Evolutionary conservation across 192 early-diverging fungal species (phyloP).

Genomic region (Podila horticola): DNA sequence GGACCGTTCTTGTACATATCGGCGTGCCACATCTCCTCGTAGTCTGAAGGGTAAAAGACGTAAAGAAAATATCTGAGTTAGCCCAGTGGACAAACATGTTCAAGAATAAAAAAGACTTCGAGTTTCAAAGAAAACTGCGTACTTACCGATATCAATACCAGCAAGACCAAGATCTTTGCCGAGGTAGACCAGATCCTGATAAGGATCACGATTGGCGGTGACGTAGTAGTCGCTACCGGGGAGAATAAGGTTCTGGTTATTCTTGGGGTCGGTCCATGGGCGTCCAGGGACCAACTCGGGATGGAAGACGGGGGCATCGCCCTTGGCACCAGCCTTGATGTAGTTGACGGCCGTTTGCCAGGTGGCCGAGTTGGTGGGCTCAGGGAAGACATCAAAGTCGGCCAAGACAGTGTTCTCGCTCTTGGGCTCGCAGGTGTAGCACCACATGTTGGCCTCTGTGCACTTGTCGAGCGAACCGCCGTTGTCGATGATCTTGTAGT

Average conservation of each 20-base stretch:
- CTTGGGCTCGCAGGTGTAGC: slow-evolving; percentile 53
- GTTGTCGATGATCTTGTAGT: slow-evolving; percentile 39
- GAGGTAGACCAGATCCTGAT: slow-evolving; percentile 50
- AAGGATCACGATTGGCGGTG: slow-evolving; percentile 37
- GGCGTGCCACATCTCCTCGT: slow-evolving; percentile 54
- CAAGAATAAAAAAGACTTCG: neutral
- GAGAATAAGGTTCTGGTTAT: slow-evolving; percentile 15
- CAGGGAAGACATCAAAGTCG: slow-evolving; percentile 51
- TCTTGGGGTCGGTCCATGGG: slow-evolving; percentile 31
- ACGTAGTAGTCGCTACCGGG: slow-evolving; percentile 36
- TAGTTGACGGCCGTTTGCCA: slow-evolving; percentile 28
- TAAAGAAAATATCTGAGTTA: neutral
- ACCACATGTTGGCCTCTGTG: slow-evolving; percentile 52
- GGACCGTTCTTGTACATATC: slow-evolving; percentile 44
- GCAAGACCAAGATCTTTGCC: slow-evolving; percentile 42
- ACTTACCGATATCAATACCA: slow-evolving; percentile 42
- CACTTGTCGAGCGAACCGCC: slow-evolving; percentile 30
- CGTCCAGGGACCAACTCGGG: slow-evolving; percentile 41
- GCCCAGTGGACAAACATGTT: neutral
- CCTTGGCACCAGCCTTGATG: slow-evolving; percentile 15
- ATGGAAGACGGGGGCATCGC: slow-evolving; percentile 37
- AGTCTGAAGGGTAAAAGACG: slow-evolving; percentile 10
- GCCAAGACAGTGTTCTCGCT: slow-evolving; percentile 33
- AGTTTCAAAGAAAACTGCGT: neutral
- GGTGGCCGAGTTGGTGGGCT: slow-evolving; percentile 29